Evolutionary conservation across 169 alveolate genomes (phyloP).

Genomic region (Ichthyophthirius multifiliis): DNA sequence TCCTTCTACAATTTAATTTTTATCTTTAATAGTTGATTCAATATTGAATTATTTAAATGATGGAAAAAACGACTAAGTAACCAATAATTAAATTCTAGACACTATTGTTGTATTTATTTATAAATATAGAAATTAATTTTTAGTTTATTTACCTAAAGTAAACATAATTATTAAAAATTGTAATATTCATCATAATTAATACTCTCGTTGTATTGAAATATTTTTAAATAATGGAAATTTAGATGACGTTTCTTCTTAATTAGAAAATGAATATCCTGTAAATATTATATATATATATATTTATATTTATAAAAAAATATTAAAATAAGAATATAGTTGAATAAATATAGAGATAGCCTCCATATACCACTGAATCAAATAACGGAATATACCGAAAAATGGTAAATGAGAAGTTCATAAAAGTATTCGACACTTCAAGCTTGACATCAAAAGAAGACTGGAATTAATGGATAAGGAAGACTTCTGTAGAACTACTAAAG

Average conservation of each 20-base stretch:
- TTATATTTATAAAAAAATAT: not conserved
- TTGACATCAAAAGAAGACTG: slow-evolving; percentile 83
- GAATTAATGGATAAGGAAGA: slow-evolving; percentile 78
- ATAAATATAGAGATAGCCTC: not conserved
- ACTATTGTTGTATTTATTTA: slow-evolving; percentile 22
- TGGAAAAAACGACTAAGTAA: not conserved
- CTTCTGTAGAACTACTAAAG: slow-evolving; percentile 69
- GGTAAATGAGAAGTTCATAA: slow-evolving; percentile 46
- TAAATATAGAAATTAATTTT: slow-evolving; percentile 19
- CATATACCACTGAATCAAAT: not conserved
- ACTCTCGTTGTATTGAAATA: slow-evolving; percentile 18
- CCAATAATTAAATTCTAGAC: not conserved
- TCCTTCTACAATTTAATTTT: slow-evolving; percentile 27
- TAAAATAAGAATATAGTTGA: not conserved
- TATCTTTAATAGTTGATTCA: slow-evolving; percentile 24
- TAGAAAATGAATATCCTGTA: not conserved
- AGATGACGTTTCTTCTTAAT: slow-evolving; percentile 8
- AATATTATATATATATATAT: not conserved
- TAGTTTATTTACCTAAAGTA: slow-evolving; percentile 35
- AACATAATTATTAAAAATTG: slow-evolving; percentile 10
- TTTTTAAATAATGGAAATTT: slow-evolving; percentile 36
- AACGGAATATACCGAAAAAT: slow-evolving; percentile 29
- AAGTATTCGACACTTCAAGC: slow-evolving; percentile 72
- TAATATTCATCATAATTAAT: slow-evolving; percentile 28
- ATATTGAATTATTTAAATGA: slow-evolving; percentile 3